Evolutionary conservation across 805 yeast genomes (phyloP).

Genomic region (Wickerhamiella azymoides): DNA sequence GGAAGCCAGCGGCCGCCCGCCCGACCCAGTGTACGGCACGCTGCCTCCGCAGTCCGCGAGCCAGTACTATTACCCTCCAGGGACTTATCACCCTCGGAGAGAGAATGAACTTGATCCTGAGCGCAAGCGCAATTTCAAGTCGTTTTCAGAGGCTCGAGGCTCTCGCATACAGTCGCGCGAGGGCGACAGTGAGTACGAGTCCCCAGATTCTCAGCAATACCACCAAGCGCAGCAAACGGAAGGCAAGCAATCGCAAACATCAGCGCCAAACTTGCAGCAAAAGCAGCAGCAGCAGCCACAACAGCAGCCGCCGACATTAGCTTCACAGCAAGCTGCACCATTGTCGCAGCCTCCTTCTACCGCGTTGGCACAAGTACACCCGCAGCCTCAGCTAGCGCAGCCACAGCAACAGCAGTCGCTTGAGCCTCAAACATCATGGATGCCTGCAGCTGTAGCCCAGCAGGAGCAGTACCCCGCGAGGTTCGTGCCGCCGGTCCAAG

Average conservation of each 20-base stretch:
- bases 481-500: background rate
- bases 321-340: no score
- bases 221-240: background rate
- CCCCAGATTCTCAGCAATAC: background rate
- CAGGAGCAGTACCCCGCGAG: background rate
- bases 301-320: no score
- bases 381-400: background rate
- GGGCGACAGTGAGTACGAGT: background rate
- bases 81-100: background rate
- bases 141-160: background rate
- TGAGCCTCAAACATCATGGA: background rate
- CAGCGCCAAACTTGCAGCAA: background rate
- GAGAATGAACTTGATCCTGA: background rate
- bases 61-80: constrained; percentile 1
- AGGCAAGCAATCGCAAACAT: background rate
- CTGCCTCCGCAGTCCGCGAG: background rate
- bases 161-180: background rate
- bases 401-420: background rate
- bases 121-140: background rate
- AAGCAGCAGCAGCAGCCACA: no score
- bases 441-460: background rate
- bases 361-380: no score
- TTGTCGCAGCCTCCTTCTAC: no score
- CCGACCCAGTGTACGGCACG: background rate
- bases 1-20: background rate